Conservation (phyloP, 495 filamentous ascomycete species). For the Schizothecium vesticola region DNA sequence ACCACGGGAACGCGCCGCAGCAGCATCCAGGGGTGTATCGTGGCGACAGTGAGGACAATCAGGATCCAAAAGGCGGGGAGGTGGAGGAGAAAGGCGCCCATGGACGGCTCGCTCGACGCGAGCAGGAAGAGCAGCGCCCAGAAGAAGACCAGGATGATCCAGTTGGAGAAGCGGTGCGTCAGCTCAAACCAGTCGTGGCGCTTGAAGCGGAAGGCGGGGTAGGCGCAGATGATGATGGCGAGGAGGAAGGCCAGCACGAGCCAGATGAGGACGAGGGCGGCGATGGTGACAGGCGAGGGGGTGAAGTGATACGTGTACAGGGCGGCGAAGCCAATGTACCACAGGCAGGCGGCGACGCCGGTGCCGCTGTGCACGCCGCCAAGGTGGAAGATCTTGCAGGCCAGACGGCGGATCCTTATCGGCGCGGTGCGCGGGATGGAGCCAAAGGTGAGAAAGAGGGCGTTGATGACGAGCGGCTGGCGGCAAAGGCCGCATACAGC, state of each 20-base stretch:
- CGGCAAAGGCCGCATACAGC: conserved; percentile 54
- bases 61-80: conserved; percentile 67
- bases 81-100: conserved; percentile 40
- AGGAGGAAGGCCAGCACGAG: conserved; percentile 36
- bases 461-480: conserved; percentile 68
- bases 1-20: conserved; percentile 56
- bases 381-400: conserved; percentile 69
- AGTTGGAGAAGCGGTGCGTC: conserved; percentile 61
- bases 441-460: conserved; percentile 57
- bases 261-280: conserved; percentile 30
- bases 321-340: conserved; percentile 55
- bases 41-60: conserved; percentile 51
- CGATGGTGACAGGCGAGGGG: conserved; percentile 15
- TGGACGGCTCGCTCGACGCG: conserved; percentile 23
- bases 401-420: conserved; percentile 55
- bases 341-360: conserved; percentile 60
- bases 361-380: conserved; percentile 72
- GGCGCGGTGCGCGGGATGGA: conserved; percentile 55
- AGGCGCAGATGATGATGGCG: conserved; percentile 40
- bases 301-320: conserved; percentile 43
- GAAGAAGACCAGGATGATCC: conserved; percentile 56
- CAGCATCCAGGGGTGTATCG: conserved; percentile 63
- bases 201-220: conserved; percentile 48
- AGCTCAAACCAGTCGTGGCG: conserved; percentile 61
- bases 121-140: conserved; percentile 58